phyloP scores from a whole-genome alignment of 176 grass and related monocot species.

The Bonia amplexicaulis region DNA sequence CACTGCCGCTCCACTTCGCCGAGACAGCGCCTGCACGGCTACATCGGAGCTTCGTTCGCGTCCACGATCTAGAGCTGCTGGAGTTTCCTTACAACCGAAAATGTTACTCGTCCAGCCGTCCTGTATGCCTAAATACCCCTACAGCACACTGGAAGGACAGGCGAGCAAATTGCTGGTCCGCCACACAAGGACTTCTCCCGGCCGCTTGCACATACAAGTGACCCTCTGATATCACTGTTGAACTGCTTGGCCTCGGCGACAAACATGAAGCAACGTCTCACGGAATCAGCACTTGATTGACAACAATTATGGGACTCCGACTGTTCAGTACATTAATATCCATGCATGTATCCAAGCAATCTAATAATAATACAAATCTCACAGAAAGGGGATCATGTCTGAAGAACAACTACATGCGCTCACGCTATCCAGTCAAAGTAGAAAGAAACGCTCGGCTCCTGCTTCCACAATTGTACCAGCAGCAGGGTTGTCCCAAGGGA shows the following conservation, averaged over 20 bases:
- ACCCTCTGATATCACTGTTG: too few relatives aligned
- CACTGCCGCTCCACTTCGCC: too few relatives aligned
- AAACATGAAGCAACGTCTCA: not conserved
- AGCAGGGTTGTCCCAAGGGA: conserved; percentile 3
- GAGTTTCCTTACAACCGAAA: too few relatives aligned
- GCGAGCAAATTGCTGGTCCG: too few relatives aligned
- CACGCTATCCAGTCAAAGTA: conserved; percentile 22
- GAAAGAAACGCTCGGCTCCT: conserved; percentile 29
- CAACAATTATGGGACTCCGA: not conserved
- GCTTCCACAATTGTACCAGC: conserved; percentile 50
- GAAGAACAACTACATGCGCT: conserved; percentile 13
- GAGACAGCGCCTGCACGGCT: too few relatives aligned
- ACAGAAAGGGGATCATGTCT: not conserved
- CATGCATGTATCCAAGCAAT: not conserved
- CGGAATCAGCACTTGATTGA: not conserved
- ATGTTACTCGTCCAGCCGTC: too few relatives aligned
- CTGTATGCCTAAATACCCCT: too few relatives aligned
- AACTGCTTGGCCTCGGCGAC: not conserved
- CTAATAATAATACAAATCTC: conserved; percentile 7
- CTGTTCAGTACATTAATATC: not conserved
- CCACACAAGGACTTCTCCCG: too few relatives aligned
- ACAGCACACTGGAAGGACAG: too few relatives aligned
- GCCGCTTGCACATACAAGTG: too few relatives aligned
- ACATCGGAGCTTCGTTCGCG: too few relatives aligned
- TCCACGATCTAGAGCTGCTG: too few relatives aligned